phyloP scores from a whole-genome alignment of 768 basidiomycete genomes.

The Boletus patriciae region DNA sequence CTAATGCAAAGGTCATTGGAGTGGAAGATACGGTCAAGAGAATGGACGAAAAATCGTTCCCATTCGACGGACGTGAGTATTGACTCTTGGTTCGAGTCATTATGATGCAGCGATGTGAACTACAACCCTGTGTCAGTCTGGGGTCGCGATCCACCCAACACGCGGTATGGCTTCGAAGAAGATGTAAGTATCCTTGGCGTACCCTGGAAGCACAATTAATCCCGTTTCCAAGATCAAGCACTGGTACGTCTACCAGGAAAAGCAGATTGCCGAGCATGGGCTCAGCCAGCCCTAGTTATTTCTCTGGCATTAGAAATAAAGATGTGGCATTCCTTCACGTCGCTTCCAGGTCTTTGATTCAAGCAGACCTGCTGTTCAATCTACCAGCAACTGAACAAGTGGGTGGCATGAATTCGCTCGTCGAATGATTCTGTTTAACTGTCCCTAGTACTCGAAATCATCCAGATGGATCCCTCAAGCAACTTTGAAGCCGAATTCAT shows the following conservation, averaged over 20 bases:
- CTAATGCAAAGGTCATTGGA: constrained; percentile 68
- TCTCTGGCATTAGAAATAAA: constrained; percentile 69
- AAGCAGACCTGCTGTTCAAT: constrained; percentile 85
- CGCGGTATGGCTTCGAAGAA: constrained; percentile 76
- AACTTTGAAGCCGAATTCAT: constrained; percentile 31
- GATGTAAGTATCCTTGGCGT: constrained; percentile 42
- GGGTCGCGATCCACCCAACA: constrained; percentile 61
- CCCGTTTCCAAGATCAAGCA: constrained; percentile 44
- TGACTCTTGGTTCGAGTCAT: not conserved
- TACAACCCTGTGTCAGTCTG: constrained; percentile 39
- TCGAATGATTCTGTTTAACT: not conserved
- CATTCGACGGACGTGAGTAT: constrained; percentile 63
- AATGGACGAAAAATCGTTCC: constrained; percentile 50
- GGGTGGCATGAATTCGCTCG: not conserved
- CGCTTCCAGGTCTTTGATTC: constrained; percentile 66
- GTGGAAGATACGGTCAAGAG: constrained; percentile 55
- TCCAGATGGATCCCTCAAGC: constrained; percentile 31
- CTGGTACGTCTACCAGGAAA: constrained; percentile 36
- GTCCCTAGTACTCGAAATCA: constrained; percentile 39
- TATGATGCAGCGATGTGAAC: not conserved
- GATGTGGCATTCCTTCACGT: constrained; percentile 83
- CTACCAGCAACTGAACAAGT: constrained; percentile 78
- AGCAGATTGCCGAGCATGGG: not conserved
- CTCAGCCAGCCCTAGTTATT: constrained; percentile 47
- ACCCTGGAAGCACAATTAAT: not conserved